Evolutionary conservation across 257 asterid species (phyloP), one percentile per base, ranked within the genome.

Genomic region (Plantago elongata): DNA sequence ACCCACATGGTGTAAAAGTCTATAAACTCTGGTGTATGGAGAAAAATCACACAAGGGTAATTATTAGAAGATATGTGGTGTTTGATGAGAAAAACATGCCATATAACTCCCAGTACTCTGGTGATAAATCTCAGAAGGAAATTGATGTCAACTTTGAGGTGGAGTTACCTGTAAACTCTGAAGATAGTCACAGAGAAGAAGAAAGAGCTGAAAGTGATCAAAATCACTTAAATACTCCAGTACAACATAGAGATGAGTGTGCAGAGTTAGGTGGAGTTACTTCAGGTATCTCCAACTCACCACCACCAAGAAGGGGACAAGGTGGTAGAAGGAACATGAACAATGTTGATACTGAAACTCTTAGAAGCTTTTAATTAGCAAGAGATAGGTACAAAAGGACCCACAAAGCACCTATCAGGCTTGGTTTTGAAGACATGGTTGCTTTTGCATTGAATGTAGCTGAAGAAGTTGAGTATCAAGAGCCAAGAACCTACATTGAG

Each of bases 231-330:
- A 1, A 22, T 22, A 22, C 27, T 22, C 27, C 27, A 22, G 27
- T 22, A 1, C 27, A 22, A 2, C 27, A 22, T 22, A 22, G 27
- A 1, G 2, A 22, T 22, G 27, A 22, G 27, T 4, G 2, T 13
- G 29, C 0, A 13, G 56, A 3, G 0, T 3, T 0, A 3, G 18
- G 14, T 3, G 9, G 9, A 11, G 9, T 2, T 51, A 2, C 13
- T 11, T 3, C 5, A 0, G 11, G 13, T 12, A 1, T 4, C 2
- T 6, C n/a, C 2, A 0, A n/a, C 2, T 2, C 0, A 45, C 0
- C 12, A 45, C 13, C 5, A 0, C 11, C 11, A 45, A 45, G 50
- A 45, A 45, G 50, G 13, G 2, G 50, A 45, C 11, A 3, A 45
- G 5, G 9, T 45, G 4, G 50, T 3, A 2, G 51, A 46, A 7